Base-by-base conservation (phyloP, 768 basidiomycete genomes). In the Mycena latifolia region DNA sequence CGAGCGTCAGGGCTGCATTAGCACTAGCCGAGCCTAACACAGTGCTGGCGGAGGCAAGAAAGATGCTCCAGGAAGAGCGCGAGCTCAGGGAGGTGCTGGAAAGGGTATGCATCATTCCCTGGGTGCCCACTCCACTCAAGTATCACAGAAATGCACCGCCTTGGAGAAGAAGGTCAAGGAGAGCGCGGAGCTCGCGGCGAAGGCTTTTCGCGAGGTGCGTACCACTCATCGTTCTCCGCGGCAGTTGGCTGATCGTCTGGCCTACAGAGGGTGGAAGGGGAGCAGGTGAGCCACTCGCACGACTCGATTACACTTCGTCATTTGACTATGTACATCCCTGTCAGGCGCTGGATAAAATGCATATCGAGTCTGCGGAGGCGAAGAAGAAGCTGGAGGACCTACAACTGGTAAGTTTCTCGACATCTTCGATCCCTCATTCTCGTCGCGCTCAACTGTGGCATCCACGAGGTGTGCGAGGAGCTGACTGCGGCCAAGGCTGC, bases 121-220 rank as follows among this genome's bases (percentile, higher is more conserved):
- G 9, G 20, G 20, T 12, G 6, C 7, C 1, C 18, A 25, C 17
- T 17, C 12, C 3, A 24, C 8, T 5, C 5, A 22, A 20, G 24
- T 53, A 7, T n/a, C 28, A 1, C 24, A 65, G 63, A 65, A 60
- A 55, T 55, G 33, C 41, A 18, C 45, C 2, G 18, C 11, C 10
- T 29, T 65, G 5, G 51, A 65, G 24, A 43, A 5, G 6, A 43
- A 51, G 1, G 27, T 55, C 1, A 47, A 48, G 8, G 33, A 48
- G 24, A 60, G 31, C 17, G 52, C 56, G 1, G 45, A 31, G 22
- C 29, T 60, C 10, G 65, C 58, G 5, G 27, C 65, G 5, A 55
- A 35, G 37, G 37, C 65, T 7, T n/a, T 66, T 39, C 27, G 52
- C 3, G 58, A 66, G 12, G 65, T 66, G 20, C 9, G 35, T 50